phyloP scores from a whole-genome alignment of 108 stramenopile species.

The Cyclotella distinguenda region DNA sequence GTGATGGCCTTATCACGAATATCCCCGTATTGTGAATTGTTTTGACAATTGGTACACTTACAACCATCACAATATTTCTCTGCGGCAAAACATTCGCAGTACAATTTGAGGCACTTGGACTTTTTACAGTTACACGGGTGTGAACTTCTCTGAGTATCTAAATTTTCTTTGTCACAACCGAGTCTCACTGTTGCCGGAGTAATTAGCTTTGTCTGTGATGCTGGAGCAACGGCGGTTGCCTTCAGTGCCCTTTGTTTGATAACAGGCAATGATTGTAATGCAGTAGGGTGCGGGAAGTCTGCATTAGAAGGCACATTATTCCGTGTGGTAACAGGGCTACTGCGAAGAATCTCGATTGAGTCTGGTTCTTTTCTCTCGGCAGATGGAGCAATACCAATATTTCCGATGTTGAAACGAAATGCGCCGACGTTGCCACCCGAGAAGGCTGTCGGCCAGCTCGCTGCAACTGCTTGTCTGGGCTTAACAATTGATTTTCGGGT shows the following conservation, averaged over 20 bases:
- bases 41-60: slow-evolving; percentile 90
- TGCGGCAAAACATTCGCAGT: slow-evolving; percentile 94
- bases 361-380: slow-evolving; percentile 23
- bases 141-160: not conserved
- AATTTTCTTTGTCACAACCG: slow-evolving; percentile 31
- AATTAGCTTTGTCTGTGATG: not conserved
- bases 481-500: not conserved
- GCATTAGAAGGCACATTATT: not conserved
- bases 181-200: slow-evolving; percentile 24
- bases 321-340: slow-evolving; percentile 36
- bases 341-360: slow-evolving; percentile 41
- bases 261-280: not conserved
- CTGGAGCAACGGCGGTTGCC: not conserved
- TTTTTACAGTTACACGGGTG: slow-evolving; percentile 85
- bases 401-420: slow-evolving; percentile 30
- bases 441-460: slow-evolving; percentile 23
- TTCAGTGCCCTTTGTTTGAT: not conserved
- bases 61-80: slow-evolving; percentile 85
- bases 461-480: not conserved
- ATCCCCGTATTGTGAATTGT: slow-evolving; percentile 63
- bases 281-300: slow-evolving; percentile 9
- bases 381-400: slow-evolving; percentile 8
- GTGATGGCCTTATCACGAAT: slow-evolving; percentile 87
- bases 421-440: slow-evolving; percentile 5
- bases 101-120: slow-evolving; percentile 93